These are phyloP conservation scores for Penicillium sp. DNA, from an alignment of 2,329 filamentous ascomycete genomes.

Conservation along the genomic window DNA sequence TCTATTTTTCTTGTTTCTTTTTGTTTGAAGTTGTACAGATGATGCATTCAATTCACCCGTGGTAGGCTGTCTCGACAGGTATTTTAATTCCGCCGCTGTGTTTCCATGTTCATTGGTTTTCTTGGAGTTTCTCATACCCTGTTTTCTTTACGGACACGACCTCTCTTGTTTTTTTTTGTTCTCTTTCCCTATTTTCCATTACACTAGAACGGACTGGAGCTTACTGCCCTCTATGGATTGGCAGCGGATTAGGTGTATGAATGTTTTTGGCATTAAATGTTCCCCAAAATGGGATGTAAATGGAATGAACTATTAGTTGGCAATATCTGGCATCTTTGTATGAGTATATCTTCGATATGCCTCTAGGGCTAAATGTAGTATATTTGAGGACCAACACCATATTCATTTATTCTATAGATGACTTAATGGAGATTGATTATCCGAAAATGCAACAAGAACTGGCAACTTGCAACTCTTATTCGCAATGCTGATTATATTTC, in stretches of 20 bases:
- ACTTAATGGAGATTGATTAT: too few species aligned
- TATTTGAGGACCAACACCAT: too few species aligned
- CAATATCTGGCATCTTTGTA: constrained; percentile 5
- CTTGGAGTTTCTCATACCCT: constrained; percentile 20
- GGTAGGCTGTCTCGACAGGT: constrained; percentile 6
- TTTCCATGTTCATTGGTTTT: constrained; percentile 8
- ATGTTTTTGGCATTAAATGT: not conserved
- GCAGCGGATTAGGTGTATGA: constrained; percentile 1
- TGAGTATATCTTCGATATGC: not conserved
- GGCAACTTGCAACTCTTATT: not conserved
- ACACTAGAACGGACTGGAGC: constrained; percentile 17
- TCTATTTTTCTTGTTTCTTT: constrained; percentile 3
- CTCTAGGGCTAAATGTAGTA: not conserved
- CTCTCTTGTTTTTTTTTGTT: constrained; percentile 7
- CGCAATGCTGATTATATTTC: not conserved
- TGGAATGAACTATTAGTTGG: not conserved
- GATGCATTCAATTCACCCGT: constrained; percentile 4
- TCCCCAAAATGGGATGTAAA: not conserved
- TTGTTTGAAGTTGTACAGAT: constrained; percentile 18
- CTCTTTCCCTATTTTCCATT: not conserved
- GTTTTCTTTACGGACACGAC: constrained; percentile 17
- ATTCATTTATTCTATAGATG: too few species aligned
- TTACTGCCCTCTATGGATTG: constrained; percentile 1
- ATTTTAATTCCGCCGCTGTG: constrained; percentile 5
- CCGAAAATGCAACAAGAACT: not conserved